Evolutionary conservation across 495 filamentous ascomycete species (phyloP), one percentile per base, ranked within the genome.

Genomic region (Hypoxylon crocopeplum): DNA sequence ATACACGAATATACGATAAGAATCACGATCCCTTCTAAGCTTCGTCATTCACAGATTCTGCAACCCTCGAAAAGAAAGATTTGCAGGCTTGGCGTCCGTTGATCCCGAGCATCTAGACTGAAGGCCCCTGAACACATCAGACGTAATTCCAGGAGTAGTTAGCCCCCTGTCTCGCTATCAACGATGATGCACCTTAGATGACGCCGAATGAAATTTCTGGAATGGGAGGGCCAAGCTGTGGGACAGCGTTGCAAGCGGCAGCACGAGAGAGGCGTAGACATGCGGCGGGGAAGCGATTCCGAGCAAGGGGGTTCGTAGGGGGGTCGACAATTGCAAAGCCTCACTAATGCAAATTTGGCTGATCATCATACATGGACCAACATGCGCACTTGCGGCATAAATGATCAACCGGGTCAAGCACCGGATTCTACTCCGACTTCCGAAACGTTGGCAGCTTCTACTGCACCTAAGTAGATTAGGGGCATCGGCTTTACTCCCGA

Each of bases 281-380:
- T 36, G 47, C 41, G 19, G 56, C 56, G 48, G 56, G 56, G 56
- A 48, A 54, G 56, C 27, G n/a, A 48, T 60, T 52, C 56, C 56
- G 56, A 39, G 1, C 24, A 30, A 48, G 48, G 25, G 48, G 55
- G 17, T 36, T 15, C 15, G 5, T n/a, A n/a, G n/a, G n/a, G n/a
- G n/a, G n/a, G n/a, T n/a, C n/a, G 21, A 33, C 3, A 45, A 34
- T 39, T 45, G 11, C 21, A 36, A 46, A 46, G 24, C 41, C 19
- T 47, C 32, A 47, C 56, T 40, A 29, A 52, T 17, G 17, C 40
- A 22, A 29, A 30, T 38, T 10, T 50, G n/a, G 39, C 22, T 40
- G 56, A 52, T 52, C 48, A 39, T 39, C 56, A 41, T 44, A 49
- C 13, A 39, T 33, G 29, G 22, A 24, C 17, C 32, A 21, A 5